Conservation (phyloP, 345 rosid genomes). For the Gossypium raimondii region DNA sequence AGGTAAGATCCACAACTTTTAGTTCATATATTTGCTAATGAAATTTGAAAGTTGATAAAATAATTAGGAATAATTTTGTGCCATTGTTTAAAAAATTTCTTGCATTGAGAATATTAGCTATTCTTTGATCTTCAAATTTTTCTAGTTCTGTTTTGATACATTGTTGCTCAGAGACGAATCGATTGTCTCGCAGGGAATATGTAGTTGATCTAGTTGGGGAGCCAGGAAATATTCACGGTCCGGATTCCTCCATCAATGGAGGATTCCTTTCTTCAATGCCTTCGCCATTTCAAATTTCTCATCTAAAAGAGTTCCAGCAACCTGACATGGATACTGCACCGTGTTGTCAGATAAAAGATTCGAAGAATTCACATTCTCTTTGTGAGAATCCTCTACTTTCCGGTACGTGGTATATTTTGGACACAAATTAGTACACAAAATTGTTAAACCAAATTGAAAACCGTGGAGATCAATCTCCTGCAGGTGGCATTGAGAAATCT, state of each 20-base stretch:
- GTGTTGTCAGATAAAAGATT: slow-evolving; percentile 28
- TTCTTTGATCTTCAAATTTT: neutral
- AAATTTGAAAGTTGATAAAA: neutral
- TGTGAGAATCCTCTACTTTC: slow-evolving; percentile 33
- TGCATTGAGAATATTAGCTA: neutral
- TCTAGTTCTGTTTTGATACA: neutral
- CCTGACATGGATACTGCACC: slow-evolving; percentile 39
- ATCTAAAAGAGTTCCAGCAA: slow-evolving; percentile 46
- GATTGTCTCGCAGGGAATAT: slow-evolving; percentile 65
- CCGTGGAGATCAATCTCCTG: slow-evolving; percentile 7
- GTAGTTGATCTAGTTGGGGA: slow-evolving; percentile 93
- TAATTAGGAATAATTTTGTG: neutral
- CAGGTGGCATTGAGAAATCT: slow-evolving; percentile 17
- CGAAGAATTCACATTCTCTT: slow-evolving; percentile 26
- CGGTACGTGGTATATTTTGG: slow-evolving; percentile 34
- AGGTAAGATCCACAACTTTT: slow-evolving; percentile 42
- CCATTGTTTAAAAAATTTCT: neutral
- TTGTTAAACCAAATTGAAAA: neutral
- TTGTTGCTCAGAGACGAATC: slow-evolving; percentile 13
- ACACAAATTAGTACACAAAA: neutral
- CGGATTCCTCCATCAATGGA: slow-evolving; percentile 86
- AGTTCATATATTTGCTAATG: neutral
- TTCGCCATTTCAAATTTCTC: slow-evolving; percentile 62
- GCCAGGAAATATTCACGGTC: slow-evolving; percentile 84
- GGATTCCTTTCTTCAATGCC: slow-evolving; percentile 49